These are phyloP conservation scores for Inga laurina DNA, from an alignment of 306 rosid genomes.

Conservation along the genomic window DNA sequence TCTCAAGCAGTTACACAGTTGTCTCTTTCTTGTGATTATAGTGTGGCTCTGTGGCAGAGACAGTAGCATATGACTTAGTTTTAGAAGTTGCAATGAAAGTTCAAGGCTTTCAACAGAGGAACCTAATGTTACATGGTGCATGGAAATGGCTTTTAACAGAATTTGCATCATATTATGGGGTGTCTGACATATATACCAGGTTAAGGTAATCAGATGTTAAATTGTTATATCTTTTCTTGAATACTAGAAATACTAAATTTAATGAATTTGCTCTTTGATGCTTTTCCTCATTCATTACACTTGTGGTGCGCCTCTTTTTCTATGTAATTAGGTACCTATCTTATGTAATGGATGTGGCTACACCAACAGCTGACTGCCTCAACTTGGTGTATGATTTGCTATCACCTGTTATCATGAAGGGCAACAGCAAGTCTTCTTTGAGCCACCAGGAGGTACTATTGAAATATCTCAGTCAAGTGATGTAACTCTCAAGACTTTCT, in stretches of 20 bases:
- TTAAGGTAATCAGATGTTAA: conserved; percentile 62
- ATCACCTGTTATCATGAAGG: conserved; percentile 81
- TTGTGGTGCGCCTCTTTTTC: conserved; percentile 25
- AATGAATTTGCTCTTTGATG: not conserved
- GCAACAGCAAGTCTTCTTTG: conserved; percentile 72
- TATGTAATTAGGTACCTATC: conserved; percentile 68
- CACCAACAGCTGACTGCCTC: conserved; percentile 99
- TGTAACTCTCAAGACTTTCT: conserved; percentile 6
- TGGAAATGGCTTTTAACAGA: conserved; percentile 98
- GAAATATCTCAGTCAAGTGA: conserved; percentile 4
- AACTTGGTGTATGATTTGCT: conserved; percentile 70
- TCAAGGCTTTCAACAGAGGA: conserved; percentile 89
- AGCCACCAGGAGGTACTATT: conserved; percentile 94
- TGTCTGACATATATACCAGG: conserved; percentile 85
- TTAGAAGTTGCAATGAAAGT: conserved; percentile 95
- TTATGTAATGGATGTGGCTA: conserved; percentile 96
- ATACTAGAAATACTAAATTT: conserved; percentile 16
- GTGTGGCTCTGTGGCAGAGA: conserved; percentile 97
- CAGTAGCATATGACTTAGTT: conserved; percentile 91
- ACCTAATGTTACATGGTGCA: conserved; percentile 72
- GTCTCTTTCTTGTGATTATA: conserved; percentile 32
- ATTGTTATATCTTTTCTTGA: conserved; percentile 16
- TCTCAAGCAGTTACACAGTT: not conserved
- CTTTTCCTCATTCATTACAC: conserved; percentile 10
- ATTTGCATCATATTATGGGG: conserved; percentile 92